phyloP scores from a whole-genome alignment of 306 rosid species.

The Psophocarpus tetragonolobus region DNA sequence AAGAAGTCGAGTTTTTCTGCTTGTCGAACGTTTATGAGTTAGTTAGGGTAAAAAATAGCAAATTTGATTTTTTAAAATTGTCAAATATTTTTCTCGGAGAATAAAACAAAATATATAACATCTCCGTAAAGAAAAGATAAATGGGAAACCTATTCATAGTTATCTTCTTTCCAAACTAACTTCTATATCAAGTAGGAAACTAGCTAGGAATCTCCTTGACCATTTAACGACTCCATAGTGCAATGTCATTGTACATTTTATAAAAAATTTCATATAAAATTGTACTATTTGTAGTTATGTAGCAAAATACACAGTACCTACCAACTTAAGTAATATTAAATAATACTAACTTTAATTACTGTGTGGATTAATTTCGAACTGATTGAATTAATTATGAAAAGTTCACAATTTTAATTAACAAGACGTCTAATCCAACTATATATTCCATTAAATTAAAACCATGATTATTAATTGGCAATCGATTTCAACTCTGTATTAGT shows the following conservation, averaged over 20 bases:
- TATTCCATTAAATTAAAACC: not conserved
- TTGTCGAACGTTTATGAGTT: not conserved
- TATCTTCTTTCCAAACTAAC: conserved; percentile 1
- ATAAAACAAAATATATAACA: not conserved
- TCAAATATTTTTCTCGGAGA: not conserved
- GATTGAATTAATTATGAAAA: not conserved
- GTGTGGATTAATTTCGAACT: not conserved
- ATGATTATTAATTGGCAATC: not conserved
- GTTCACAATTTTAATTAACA: not conserved
- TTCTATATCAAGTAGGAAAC: not conserved
- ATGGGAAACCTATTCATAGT: not conserved
- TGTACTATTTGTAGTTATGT: not conserved
- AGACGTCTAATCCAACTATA: not conserved
- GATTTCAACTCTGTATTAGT: not conserved
- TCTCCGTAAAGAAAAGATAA: not conserved
- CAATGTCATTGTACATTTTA: not conserved
- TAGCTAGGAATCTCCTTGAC: not conserved
- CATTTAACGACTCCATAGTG: not conserved
- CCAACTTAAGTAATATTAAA: not conserved
- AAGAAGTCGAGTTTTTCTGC: not conserved
- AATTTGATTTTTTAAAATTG: not conserved
- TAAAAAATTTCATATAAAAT: not conserved
- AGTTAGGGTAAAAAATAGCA: not conserved
- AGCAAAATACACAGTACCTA: not conserved
- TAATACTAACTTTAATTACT: not conserved